Percentiles rank a stretch among this genome's conserved stretches.
phyloP scores from a whole-genome alignment of 805 yeast species.

The Candida nanaspora region DNA sequence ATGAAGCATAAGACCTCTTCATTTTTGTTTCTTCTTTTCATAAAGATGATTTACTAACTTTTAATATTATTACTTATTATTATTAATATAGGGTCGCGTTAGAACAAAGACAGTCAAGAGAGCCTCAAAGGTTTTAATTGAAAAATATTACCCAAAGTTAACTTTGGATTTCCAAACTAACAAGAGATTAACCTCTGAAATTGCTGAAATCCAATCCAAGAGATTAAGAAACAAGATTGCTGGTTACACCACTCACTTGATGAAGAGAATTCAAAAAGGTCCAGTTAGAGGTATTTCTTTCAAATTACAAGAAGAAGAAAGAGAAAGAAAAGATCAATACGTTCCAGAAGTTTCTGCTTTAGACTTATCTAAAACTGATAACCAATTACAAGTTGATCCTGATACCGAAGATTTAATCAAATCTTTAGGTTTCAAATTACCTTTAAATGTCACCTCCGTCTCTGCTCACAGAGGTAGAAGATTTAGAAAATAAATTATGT shows the following conservation, averaged over 20 bases:
- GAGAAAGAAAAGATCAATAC: conserved; percentile 99
- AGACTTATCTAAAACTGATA: conserved; percentile 93
- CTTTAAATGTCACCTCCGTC: conserved; percentile 78
- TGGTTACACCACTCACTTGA: conserved; percentile 99
- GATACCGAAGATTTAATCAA: conserved; percentile 95
- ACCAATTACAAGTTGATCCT: conserved; percentile 93
- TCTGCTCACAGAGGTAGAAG: conserved; percentile 89
- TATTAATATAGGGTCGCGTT: conserved; percentile 85
- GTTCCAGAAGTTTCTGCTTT: conserved; percentile 99
- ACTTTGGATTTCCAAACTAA: conserved; percentile 99
- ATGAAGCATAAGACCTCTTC: no score
- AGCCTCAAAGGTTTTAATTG: conserved; percentile 99
- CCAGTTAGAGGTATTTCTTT: conserved; percentile 99
- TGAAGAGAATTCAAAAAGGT: conserved; percentile 99
- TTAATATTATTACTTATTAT: neutral
- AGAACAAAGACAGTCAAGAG: conserved; percentile 99
- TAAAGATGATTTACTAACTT: conserved; percentile 4
- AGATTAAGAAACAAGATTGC: conserved; percentile 99
- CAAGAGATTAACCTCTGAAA: conserved; percentile 98
- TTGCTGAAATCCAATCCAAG: conserved; percentile 98
- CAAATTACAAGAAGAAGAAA: conserved; percentile 99
- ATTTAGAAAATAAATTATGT: conserved; percentile 61
- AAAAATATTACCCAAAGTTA: conserved; percentile 99
- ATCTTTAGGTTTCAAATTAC: conserved; percentile 85
- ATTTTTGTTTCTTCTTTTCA: neutral